These are phyloP conservation scores for Fusarium paranaense DNA, from an alignment of 2,329 filamentous ascomycete genomes.

Conservation along the genomic window DNA sequence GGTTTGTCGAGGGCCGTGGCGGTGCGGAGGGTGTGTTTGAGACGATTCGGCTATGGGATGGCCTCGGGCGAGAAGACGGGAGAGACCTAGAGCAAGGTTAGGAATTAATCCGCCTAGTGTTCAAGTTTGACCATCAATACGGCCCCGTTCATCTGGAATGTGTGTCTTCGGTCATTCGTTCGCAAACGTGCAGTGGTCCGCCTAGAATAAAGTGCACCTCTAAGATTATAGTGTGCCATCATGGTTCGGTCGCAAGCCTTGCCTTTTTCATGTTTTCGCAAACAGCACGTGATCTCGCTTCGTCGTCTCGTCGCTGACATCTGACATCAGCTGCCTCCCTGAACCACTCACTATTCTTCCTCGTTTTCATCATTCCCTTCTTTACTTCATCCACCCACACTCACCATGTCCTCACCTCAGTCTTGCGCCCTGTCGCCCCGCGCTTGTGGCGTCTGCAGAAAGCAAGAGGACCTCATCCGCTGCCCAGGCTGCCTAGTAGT, in stretches of 20 bases:
- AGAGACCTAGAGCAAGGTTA: not conserved
- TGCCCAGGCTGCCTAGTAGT: slow-evolving; percentile 58
- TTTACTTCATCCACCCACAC: not conserved
- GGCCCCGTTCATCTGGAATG: not conserved
- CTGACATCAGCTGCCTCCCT: not conserved
- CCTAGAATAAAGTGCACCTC: not conserved
- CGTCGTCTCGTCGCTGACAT: not conserved
- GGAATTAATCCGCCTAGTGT: not conserved
- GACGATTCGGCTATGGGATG: not conserved
- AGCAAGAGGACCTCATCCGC: slow-evolving; percentile 32
- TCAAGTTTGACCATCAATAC: not conserved
- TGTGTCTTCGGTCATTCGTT: not conserved
- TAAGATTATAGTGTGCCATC: no score
- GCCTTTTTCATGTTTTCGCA: no score
- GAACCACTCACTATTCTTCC: not conserved
- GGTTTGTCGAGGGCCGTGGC: not conserved
- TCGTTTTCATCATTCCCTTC: not conserved
- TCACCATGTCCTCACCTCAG: not conserved
- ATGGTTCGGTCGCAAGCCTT: no score
- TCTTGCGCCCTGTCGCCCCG: not conserved
- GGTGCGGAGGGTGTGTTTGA: not conserved
- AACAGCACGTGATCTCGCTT: not conserved
- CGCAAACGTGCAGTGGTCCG: not conserved
- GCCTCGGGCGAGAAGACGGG: not conserved
- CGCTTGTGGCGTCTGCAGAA: slow-evolving; percentile 31